Evolutionary conservation across 257 asterid genomes (phyloP).

Genomic region (Nyctanthes arbortristis): DNA sequence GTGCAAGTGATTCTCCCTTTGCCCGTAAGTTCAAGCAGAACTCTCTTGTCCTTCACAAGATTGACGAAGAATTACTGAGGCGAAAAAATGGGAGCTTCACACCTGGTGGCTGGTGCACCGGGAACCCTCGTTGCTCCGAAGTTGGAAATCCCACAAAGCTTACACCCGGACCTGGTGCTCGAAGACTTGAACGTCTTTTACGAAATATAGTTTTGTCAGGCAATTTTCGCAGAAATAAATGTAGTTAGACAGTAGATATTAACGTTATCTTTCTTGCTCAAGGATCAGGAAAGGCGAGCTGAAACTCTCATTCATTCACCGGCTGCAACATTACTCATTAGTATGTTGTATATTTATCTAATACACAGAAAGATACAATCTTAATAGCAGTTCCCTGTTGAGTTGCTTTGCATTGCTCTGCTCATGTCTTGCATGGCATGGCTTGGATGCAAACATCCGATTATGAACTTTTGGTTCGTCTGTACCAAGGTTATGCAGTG

Average conservation of each 20-base stretch:
- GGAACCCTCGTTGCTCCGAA: constrained; percentile 64
- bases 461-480: neutral
- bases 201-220: constrained; percentile 38
- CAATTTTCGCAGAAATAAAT: constrained; percentile 40
- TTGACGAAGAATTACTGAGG: constrained; percentile 58
- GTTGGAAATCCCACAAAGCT: constrained; percentile 56
- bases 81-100: no score
- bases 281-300: constrained; percentile 3
- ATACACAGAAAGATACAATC: constrained; percentile 12
- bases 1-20: constrained; percentile 71
- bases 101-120: constrained; percentile 91
- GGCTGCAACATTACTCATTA: constrained; percentile 23
- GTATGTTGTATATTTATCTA: constrained; percentile 10
- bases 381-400: neutral
- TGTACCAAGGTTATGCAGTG: no score
- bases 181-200: constrained; percentile 62
- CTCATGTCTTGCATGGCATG: no score
- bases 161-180: constrained; percentile 72
- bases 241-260: constrained; percentile 55
- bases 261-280: constrained; percentile 20
- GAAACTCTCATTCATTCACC: constrained; percentile 16
- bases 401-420: no score
- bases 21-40: constrained; percentile 78
- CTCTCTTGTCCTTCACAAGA: constrained; percentile 54
- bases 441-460: neutral